phyloP scores from a whole-genome alignment of 148 eudicot genomes.

The Vaccinium corymbosum region DNA sequence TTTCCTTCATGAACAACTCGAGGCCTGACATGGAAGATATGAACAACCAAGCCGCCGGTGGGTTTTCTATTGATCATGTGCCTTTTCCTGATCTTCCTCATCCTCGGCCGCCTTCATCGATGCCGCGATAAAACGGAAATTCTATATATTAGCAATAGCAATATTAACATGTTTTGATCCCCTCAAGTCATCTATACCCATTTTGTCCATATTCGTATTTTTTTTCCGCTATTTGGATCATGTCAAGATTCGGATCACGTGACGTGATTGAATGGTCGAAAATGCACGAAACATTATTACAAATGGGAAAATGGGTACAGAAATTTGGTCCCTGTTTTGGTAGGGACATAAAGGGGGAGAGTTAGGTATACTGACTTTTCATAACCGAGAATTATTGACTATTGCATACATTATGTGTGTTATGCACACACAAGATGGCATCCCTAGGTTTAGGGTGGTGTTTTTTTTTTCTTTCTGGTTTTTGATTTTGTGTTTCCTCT shows the following conservation, averaged over 20 bases:
- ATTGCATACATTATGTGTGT: not conserved
- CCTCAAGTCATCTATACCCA: not conserved
- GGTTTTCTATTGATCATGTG: not conserved
- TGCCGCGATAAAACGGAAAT: not conserved
- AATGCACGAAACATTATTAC: not conserved
- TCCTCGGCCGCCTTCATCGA: not conserved
- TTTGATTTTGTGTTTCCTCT: not conserved
- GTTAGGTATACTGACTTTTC: constrained; percentile 15
- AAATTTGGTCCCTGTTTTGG: not conserved
- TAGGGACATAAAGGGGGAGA: not conserved
- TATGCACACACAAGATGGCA: not conserved
- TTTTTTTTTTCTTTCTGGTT: not conserved
- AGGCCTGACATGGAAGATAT: not conserved
- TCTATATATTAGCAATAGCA: not conserved
- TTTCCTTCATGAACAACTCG: not conserved
- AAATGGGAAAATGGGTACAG: not conserved
- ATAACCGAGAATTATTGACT: not conserved
- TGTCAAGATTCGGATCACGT: not conserved
- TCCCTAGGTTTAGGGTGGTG: not conserved
- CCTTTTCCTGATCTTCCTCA: not conserved
- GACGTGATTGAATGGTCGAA: too few species aligned
- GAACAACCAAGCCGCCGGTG: not conserved
- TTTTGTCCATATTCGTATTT: not conserved
- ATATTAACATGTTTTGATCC: constrained; percentile 8
- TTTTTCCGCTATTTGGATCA: not conserved